Conservation (phyloP, 768 basidiomycete species). For the Trametes gibbosa region DNA sequence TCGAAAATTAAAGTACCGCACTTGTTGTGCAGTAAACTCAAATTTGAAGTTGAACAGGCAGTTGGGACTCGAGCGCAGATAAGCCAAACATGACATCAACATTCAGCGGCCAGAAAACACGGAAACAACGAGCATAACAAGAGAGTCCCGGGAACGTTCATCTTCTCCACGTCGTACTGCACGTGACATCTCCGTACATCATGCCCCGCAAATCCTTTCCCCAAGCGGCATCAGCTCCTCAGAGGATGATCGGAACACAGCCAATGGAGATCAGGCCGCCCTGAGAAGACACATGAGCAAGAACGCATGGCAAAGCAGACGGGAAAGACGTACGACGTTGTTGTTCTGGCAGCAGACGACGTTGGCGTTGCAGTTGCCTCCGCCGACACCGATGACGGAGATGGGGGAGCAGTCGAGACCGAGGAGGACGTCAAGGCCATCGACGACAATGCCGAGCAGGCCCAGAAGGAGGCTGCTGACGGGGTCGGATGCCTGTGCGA, state of each 20-base stretch:
- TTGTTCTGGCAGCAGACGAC: constrained; percentile 17
- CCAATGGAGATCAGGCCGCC: constrained; percentile 19
- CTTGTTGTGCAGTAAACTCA: too few relatives aligned
- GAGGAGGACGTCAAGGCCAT: constrained; percentile 1
- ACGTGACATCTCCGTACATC: too few relatives aligned
- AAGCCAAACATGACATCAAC: too few relatives aligned
- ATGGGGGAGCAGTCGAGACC: constrained; percentile 14
- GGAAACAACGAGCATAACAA: too few relatives aligned
- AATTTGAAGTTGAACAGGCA: too few relatives aligned
- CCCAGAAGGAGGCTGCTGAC: neutral
- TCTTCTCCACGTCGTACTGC: too few relatives aligned
- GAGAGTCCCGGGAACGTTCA: too few relatives aligned
- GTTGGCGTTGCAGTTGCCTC: neutral
- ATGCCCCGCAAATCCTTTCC: too few relatives aligned
- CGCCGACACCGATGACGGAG: constrained; percentile 10
- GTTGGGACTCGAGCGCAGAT: too few relatives aligned
- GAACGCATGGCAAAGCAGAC: neutral
- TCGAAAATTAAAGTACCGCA: too few relatives aligned
- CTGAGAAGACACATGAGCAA: neutral
- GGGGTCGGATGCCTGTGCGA: constrained; percentile 2
- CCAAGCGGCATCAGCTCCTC: neutral
- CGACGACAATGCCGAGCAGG: constrained; percentile 8
- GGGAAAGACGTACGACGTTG: constrained; percentile 2
- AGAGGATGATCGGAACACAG: constrained; percentile 15
- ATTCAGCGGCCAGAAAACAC: too few relatives aligned